Evolutionary conservation across 1,139 yeast genomes (phyloP).

Genomic region (Komagataea norvegica): DNA sequence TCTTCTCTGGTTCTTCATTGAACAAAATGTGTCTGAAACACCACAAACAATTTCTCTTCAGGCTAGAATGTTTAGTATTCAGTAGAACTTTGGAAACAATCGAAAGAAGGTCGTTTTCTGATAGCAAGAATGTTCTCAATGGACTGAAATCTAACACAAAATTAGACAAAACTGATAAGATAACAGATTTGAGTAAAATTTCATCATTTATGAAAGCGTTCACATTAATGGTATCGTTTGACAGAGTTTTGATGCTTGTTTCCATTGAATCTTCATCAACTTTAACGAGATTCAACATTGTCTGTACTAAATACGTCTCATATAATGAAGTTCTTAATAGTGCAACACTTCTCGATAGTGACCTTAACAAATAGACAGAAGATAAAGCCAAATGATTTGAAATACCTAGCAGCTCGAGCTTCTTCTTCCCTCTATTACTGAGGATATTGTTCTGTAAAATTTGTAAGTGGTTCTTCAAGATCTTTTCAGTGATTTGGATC

Average conservation of each 20-base stretch:
- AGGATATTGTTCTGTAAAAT: slow-evolving; percentile 11
- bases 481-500: slow-evolving; percentile 26
- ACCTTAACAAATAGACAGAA: slow-evolving; percentile 56
- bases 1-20: slow-evolving; percentile 29
- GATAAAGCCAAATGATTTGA: slow-evolving; percentile 31
- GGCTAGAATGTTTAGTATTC: slow-evolving; percentile 28
- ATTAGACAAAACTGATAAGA: slow-evolving; percentile 70
- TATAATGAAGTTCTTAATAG: slow-evolving; percentile 65
- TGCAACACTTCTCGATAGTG: slow-evolving; percentile 71
- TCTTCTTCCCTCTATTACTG: neutral
- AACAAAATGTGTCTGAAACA: slow-evolving; percentile 52
- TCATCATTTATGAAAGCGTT: slow-evolving; percentile 29
- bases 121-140: slow-evolving; percentile 51
- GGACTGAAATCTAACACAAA: slow-evolving; percentile 78
- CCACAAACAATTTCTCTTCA: slow-evolving; percentile 49
- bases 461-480: slow-evolving; percentile 27
- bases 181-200: slow-evolving; percentile 48
- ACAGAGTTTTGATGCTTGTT: neutral
- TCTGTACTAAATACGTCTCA: slow-evolving; percentile 48
- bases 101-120: slow-evolving; percentile 51
- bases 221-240: slow-evolving; percentile 14
- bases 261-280: slow-evolving; percentile 27
- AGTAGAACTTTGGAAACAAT: slow-evolving; percentile 39
- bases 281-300: slow-evolving; percentile 39
- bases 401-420: slow-evolving; percentile 11